These are phyloP conservation scores for Tricholoma saponaceum DNA, from an alignment of 768 basidiomycete species.

Conservation along the genomic window DNA sequence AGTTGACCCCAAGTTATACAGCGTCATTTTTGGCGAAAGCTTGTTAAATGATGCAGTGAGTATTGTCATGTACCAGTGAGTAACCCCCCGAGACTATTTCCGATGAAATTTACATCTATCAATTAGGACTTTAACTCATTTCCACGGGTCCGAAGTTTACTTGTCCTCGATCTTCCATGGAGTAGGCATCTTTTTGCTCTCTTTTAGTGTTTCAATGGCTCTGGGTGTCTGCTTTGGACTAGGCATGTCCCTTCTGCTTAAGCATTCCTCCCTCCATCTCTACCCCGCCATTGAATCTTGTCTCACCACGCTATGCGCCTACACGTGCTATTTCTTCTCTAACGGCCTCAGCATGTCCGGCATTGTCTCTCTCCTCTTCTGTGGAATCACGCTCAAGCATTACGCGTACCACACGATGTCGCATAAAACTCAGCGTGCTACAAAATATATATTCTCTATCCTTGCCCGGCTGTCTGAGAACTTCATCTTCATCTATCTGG, in stretches of 20 bases:
- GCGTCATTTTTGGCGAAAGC: conserved; percentile 95
- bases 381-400: conserved; percentile 98
- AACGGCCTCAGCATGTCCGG: conserved; percentile 93
- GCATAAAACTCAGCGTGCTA: conserved; percentile 85
- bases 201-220: conserved; percentile 92
- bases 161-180: conserved; percentile 90
- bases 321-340: conserved; percentile 99
- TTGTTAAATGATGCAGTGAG: conserved; percentile 98
- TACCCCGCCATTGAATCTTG: conserved; percentile 98
- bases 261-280: conserved; percentile 82
- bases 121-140: conserved; percentile 81
- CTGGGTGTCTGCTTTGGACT: conserved; percentile 92
- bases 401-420: conserved; percentile 99
- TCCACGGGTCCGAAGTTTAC: conserved; percentile 86
- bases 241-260: conserved; percentile 85
- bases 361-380: conserved; percentile 96
- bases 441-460: conserved; percentile 93
- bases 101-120: background rate
- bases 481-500: conserved; percentile 99
- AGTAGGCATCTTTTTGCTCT: conserved; percentile 94
- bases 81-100: conserved; percentile 17
- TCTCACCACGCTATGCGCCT: conserved; percentile 89
- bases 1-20: conserved; percentile 97
- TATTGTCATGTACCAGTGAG: conserved; percentile 99
- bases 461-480: conserved; percentile 96